phyloP scores from a whole-genome alignment of 306 rosid genomes.

The Luffa acutangula region DNA sequence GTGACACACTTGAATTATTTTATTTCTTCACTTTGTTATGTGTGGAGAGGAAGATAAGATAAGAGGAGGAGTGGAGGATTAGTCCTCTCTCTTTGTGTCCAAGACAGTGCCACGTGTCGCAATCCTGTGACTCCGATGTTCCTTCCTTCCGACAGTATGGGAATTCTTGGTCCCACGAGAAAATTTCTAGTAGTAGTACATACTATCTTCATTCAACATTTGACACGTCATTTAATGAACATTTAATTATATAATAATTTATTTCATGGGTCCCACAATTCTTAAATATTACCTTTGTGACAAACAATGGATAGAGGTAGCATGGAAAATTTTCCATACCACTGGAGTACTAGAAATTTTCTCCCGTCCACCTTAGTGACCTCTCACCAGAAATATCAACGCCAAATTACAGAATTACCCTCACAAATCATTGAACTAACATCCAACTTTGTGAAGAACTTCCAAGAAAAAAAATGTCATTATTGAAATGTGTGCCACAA shows the following conservation, averaged over 20 bases:
- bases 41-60: conserved; percentile 7
- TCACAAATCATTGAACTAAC: background rate
- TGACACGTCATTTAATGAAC: no score
- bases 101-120: conserved; percentile 8
- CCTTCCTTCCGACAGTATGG: background rate
- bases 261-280: no score
- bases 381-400: background rate
- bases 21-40: background rate
- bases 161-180: conserved; percentile 15
- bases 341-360: no score
- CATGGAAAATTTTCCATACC: no score
- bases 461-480: background rate
- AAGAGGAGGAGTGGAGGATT: conserved; percentile 14
- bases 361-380: background rate
- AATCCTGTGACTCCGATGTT: background rate
- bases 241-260: no score
- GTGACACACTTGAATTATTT: background rate
- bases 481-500: conserved; percentile 3
- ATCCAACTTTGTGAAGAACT: background rate
- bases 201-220: no score
- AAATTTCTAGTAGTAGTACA: no score
- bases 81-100: conserved; percentile 1
- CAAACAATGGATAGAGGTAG: no score
- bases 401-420: background rate
- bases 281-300: no score